phyloP scores from a whole-genome alignment of 2,329 filamentous ascomycete genomes.

The Penicillium carneum region DNA sequence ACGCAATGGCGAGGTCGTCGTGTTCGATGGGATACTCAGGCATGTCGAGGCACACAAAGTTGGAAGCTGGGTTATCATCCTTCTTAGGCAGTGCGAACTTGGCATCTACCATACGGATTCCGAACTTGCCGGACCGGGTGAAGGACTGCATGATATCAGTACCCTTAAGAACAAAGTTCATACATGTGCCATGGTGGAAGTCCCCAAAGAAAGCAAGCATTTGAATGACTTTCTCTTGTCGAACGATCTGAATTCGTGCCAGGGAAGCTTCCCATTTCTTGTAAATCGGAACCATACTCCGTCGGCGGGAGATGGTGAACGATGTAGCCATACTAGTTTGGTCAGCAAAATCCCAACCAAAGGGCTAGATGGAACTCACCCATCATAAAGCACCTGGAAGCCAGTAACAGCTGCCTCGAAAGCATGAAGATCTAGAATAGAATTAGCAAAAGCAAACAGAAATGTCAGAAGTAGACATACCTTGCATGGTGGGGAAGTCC shows the following conservation, averaged over 20 bases:
- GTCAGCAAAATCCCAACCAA: not conserved
- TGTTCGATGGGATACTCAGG: conserved; percentile 90
- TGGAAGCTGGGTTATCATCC: conserved; percentile 62
- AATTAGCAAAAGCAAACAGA: conserved; percentile 23
- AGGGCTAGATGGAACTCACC: conserved; percentile 46
- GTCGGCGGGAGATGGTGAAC: conserved; percentile 81
- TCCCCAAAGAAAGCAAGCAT: conserved; percentile 87
- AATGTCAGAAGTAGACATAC: conserved; percentile 33
- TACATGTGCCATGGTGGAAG: conserved; percentile 83
- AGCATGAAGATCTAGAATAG: conserved; percentile 69
- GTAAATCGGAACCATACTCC: conserved; percentile 90
- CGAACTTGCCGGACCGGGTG: conserved; percentile 69
- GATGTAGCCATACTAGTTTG: conserved; percentile 66
- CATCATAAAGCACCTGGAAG: conserved; percentile 77
- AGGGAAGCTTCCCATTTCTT: conserved; percentile 90
- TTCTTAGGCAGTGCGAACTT: conserved; percentile 82
- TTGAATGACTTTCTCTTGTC: conserved; percentile 76
- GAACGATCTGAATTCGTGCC: conserved; percentile 80
- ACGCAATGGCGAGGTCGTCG: conserved; percentile 85
- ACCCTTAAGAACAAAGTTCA: conserved; percentile 85
- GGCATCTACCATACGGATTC: conserved; percentile 82
- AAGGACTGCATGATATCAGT: conserved; percentile 82
- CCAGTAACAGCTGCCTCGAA: conserved; percentile 84
- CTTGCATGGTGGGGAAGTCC: conserved; percentile 66
- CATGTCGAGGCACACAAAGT: conserved; percentile 84